Evolutionary conservation across 2,329 filamentous ascomycete genomes (phyloP), one percentile per base, ranked within the genome.

Genomic region (Diaporthe sp.): DNA sequence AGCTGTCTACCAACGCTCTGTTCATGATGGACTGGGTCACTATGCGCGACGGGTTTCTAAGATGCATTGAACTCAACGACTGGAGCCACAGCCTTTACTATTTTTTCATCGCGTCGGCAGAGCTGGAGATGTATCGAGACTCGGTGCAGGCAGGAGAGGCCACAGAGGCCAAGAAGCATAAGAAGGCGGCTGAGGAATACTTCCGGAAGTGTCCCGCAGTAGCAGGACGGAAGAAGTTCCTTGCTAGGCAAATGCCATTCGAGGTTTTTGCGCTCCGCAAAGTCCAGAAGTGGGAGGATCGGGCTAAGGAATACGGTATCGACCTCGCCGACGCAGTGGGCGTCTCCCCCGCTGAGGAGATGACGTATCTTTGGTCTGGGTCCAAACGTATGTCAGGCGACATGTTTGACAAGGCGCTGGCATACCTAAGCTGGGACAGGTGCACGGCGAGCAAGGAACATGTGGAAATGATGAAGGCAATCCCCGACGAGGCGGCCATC

Each of bases 281-380:
- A 85, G 85, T 98, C 19, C 89, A 91, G 73, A 98, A 98, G 83
- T 98, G 96, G 96, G 93, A 97, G 80, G 91, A 92, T 42, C 89
- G 95, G 31, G 92, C 94, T 5, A 93, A 92, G 80, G 87, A 90
- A 61, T 90, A 92, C 83, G 87, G 89, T 2, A 84, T 95, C 44
- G 90, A 93, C 65, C 87, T 98, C 4, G 90, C 94, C 2, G 96
- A 98, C 79, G 95, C 94, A 0, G 88, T 97, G 12, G 95, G 95
- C 0, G 88, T 94, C 4, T 94, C 92, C 76, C 97, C 97, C 0
- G 87, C 95, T 0, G 91, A 95, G 80, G 97, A 98, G 86, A 98
- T 98, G 94, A 92, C 94, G 17, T 98, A 96, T 83, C 92, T 98
- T 80, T 98, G 96, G 96, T 96, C 95, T 81, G 96, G 96, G 0